Percentiles rank a stretch among this genome's conserved stretches.
Evolutionary conservation across 176 grass and related monocot genomes (phyloP).

Genomic region (Avena sativa): DNA sequence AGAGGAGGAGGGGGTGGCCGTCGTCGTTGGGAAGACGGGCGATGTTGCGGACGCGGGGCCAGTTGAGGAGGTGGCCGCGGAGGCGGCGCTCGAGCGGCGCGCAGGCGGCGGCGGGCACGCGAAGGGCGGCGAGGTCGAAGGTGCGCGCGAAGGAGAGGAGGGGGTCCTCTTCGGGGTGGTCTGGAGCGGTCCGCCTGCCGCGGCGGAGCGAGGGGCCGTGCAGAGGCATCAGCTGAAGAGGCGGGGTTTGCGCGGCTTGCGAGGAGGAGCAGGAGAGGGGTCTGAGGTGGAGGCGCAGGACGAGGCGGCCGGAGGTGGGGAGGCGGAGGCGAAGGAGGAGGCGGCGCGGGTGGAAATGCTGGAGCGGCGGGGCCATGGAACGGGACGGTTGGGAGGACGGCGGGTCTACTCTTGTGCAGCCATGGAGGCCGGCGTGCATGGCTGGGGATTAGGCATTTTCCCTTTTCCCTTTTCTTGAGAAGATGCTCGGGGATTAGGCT

Average conservation of each 20-base stretch:
- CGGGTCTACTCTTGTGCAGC: neutral
- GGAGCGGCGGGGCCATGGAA: slow-evolving; percentile 37
- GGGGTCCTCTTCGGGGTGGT: neutral
- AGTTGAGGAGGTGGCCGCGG: slow-evolving; percentile 94
- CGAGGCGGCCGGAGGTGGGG: slow-evolving; percentile 26
- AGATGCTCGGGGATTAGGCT: neutral
- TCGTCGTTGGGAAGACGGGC: slow-evolving; percentile 70
- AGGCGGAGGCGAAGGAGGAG: slow-evolving; percentile 13
- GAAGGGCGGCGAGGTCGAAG: slow-evolving; percentile 79
- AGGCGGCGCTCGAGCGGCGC: slow-evolving; percentile 78
- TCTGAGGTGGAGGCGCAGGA: slow-evolving; percentile 38
- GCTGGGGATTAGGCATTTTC: slow-evolving; percentile 9
- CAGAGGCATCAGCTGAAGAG: slow-evolving; percentile 18
- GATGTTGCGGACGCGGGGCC: slow-evolving; percentile 82
- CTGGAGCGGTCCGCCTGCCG: slow-evolving; percentile 31
- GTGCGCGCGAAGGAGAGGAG: slow-evolving; percentile 50
- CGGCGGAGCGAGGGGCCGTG: slow-evolving; percentile 74
- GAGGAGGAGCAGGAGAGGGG: slow-evolving; percentile 30
- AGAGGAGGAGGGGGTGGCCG: slow-evolving; percentile 34
- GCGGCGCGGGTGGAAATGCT: neutral
- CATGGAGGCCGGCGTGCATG: neutral
- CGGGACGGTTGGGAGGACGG: neutral
- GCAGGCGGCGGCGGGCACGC: slow-evolving; percentile 78
- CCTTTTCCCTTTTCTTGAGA: neutral
- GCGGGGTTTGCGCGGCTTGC: slow-evolving; percentile 23